These are phyloP conservation scores for Pseudopyricularia javanii DNA, from an alignment of 2,329 filamentous ascomycete species.

Conservation along the genomic window DNA sequence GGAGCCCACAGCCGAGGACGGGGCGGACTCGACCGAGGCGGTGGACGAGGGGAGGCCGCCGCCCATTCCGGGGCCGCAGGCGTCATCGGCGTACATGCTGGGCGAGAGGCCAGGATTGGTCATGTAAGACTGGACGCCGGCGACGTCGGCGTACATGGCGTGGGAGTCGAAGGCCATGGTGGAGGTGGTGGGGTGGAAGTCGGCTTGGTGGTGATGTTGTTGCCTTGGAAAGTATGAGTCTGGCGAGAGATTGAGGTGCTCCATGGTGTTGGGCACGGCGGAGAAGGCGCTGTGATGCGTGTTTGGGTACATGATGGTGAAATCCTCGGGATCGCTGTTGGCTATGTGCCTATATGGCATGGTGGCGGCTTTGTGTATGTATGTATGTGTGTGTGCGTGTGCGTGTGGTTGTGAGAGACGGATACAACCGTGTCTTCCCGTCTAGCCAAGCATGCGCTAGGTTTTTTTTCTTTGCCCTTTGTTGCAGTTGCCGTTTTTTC, in stretches of 20 bases:
- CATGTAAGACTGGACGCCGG: conserved; percentile 16
- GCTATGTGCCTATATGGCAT: not conserved
- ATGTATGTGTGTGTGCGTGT: not conserved
- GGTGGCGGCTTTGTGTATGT: not conserved
- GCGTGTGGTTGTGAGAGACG: not conserved
- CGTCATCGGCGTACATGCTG: conserved; percentile 35
- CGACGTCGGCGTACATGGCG: conserved; percentile 31
- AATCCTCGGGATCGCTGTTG: conserved; percentile 8
- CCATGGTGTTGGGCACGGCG: conserved; percentile 3
- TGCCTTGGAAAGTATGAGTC: conserved; percentile 8
- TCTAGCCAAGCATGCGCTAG: not conserved
- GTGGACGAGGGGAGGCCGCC: conserved; percentile 41
- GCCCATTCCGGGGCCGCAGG: conserved; percentile 23
- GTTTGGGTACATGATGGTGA: conserved; percentile 11
- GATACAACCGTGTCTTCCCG: not conserved
- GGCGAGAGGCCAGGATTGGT: conserved; percentile 29
- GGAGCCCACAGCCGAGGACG: conserved; percentile 56
- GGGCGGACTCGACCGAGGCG: conserved; percentile 47
- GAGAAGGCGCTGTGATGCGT: conserved; percentile 7
- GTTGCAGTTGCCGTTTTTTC: not conserved
- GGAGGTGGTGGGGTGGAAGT: conserved; percentile 18
- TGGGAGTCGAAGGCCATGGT: conserved; percentile 32
- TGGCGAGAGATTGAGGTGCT: conserved; percentile 7
- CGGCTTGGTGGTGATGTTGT: not conserved
- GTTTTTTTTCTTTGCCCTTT: not conserved